Base-by-base conservation (phyloP, 305 asterid species). In the Rubia peregrina region DNA sequence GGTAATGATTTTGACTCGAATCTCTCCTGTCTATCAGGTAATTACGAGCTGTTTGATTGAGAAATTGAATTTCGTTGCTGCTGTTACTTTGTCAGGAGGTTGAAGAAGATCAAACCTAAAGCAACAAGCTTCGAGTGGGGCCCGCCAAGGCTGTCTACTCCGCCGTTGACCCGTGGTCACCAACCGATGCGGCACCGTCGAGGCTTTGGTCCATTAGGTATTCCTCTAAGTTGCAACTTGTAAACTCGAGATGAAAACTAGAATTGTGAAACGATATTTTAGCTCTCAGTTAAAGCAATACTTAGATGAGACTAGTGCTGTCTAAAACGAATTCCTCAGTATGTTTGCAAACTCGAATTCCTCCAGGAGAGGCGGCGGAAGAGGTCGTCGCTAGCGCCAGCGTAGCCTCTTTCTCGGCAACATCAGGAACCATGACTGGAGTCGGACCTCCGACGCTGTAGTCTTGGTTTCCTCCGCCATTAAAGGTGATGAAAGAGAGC, bases 161-260 rank as follows among this genome's bases (percentile, higher is more conserved):
- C 49, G 74, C 66, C 7, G 57, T 53, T 12, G 61, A 53, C 38
- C 64, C 62, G 53, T 61, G 67, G 42, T 12, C 78, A 5, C 42
- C 78, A 0, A 48, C 6, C 53, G 11, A 40, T 48, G 36, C 43
- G 21, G 69, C 33, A 1, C 73, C 13, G 5, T 42, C 14, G 51
- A 71, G 74, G 42, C 70, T 75, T 24, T 75, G 74, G 78, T 75
- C 78, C 61, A 70, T 75, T 64, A 75, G 78, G 78, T 75, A 64
- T 9, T 38, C 33, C 44, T 5, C 43, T 67, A 7, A 9, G 2
- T 43, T 43, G 9, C 13, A 43, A 10, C 48, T 43, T 43, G 11
- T 43, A 10, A 43, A 43, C 9, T 43, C 48, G 48, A 43, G 2
- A 43, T 43, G 13, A 43, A 12, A 51, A 17, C 59, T 51, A 9